Conservation (phyloP, 2,329 filamentous ascomycete species). For the Aureobasidium sp. region DNA sequence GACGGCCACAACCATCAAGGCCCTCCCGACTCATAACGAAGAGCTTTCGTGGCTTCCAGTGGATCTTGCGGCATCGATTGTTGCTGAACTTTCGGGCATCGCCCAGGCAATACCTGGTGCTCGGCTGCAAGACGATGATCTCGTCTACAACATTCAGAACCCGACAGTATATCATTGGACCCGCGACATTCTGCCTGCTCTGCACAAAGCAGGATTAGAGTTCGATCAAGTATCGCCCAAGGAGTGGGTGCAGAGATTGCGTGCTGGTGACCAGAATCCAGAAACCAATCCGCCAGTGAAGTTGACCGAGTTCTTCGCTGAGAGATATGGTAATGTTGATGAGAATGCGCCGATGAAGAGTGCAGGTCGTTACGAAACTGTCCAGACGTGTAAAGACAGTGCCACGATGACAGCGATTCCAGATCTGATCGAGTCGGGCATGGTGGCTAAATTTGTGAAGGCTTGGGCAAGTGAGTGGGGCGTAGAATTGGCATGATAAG, state of each 20-base stretch:
- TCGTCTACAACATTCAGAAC: slow-evolving; percentile 39
- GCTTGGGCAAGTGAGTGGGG: slow-evolving; percentile 21
- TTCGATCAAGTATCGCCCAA: slow-evolving; percentile 22
- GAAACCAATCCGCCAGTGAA: slow-evolving; percentile 28
- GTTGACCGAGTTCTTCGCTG: slow-evolving; percentile 27
- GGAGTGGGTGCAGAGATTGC: slow-evolving; percentile 24
- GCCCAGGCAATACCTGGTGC: background rate
- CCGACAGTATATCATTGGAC: slow-evolving; percentile 46
- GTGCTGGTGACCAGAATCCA: slow-evolving; percentile 23
- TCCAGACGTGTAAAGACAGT: slow-evolving; percentile 18
- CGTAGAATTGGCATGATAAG: background rate
- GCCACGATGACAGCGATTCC: slow-evolving; percentile 14
- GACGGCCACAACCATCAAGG: slow-evolving; percentile 40
- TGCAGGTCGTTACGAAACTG: slow-evolving; percentile 20
- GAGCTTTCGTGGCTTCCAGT: slow-evolving; percentile 17
- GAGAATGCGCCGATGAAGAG: slow-evolving; percentile 16
- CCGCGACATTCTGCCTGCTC: slow-evolving; percentile 44
- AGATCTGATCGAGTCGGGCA: slow-evolving; percentile 20
- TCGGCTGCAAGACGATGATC: background rate
- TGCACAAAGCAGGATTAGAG: slow-evolving; percentile 25
- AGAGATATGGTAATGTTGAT: slow-evolving; percentile 23
- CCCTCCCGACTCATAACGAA: slow-evolving; percentile 40
- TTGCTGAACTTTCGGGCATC: slow-evolving; percentile 15
- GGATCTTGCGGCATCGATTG: slow-evolving; percentile 14
- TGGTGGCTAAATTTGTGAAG: slow-evolving; percentile 22